Conservation (phyloP, 1,139 yeast species). For the Diutina ranongensis region DNA sequence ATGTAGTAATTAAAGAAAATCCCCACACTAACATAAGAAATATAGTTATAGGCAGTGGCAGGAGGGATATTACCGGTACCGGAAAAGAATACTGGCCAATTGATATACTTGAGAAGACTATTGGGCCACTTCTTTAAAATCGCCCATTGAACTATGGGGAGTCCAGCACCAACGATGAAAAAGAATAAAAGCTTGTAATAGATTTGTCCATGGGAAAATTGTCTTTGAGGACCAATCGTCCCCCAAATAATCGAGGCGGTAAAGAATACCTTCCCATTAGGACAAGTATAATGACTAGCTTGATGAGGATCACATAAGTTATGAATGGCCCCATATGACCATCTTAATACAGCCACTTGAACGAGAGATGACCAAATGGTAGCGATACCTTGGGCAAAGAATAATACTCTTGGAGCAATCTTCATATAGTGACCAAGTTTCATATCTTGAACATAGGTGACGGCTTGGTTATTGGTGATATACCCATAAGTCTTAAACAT, state of each 20-base stretch:
- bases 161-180: conserved; percentile 24
- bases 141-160: conserved; percentile 33
- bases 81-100: conserved; percentile 38
- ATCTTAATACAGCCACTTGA: conserved; percentile 33
- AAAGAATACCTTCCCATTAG: conserved; percentile 35
- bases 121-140: conserved; percentile 37
- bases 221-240: conserved; percentile 45
- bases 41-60: conserved; percentile 33
- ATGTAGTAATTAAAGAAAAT: conserved; percentile 39
- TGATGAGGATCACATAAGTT: conserved; percentile 39
- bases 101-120: conserved; percentile 31
- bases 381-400: conserved; percentile 34
- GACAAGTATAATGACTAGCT: conserved; percentile 25
- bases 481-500: conserved; percentile 36
- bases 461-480: conserved; percentile 43
- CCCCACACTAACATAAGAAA: conserved; percentile 28
- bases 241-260: conserved; percentile 58
- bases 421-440: conserved; percentile 47
- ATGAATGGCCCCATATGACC: conserved; percentile 28
- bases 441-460: conserved; percentile 40
- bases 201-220: conserved; percentile 22
- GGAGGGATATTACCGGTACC: conserved; percentile 39
- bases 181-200: conserved; percentile 32
- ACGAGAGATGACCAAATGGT: conserved; percentile 35
- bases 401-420: conserved; percentile 33